Evolutionary conservation across 345 rosid genomes (phyloP).

Genomic region (Brassica carinata): DNA sequence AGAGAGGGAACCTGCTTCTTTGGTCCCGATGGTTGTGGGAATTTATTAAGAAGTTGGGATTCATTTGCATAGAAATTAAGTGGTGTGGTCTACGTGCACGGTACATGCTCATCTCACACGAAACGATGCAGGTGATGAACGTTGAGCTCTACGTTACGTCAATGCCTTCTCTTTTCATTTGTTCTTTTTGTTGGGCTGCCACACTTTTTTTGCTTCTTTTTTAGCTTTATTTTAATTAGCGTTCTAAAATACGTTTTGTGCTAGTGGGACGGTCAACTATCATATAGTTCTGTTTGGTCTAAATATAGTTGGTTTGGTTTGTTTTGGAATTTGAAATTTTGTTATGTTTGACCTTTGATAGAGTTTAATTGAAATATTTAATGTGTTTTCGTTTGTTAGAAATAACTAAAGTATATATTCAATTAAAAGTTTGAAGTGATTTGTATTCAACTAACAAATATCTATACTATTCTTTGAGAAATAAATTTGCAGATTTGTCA

Average conservation of each 20-base stretch:
- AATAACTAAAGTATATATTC: too few species aligned
- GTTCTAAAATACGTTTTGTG: neutral
- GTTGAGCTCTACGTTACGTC: neutral
- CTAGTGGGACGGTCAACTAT: neutral
- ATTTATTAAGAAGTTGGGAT: constrained; percentile 10
- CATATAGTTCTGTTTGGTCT: neutral
- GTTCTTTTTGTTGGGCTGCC: neutral
- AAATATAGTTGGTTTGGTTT: too few species aligned
- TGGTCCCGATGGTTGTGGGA: constrained; percentile 12
- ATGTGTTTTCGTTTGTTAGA: too few species aligned
- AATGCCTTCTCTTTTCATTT: neutral
- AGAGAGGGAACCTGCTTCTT: neutral
- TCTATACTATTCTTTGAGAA: too few species aligned
- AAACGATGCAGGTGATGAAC: neutral
- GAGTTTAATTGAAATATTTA: too few species aligned
- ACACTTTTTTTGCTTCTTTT: neutral
- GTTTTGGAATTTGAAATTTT: neutral
- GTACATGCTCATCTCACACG: constrained; percentile 7
- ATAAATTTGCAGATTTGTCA: too few species aligned
- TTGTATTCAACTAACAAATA: too few species aligned
- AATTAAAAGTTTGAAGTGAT: too few species aligned
- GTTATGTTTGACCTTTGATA: too few species aligned
- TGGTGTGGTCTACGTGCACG: constrained; percentile 32
- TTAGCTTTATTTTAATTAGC: neutral
- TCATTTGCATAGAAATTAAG: neutral